Evolutionary conservation across 176 grass and related monocot species (phyloP).

Genomic region (Dactylis glomerata): DNA sequence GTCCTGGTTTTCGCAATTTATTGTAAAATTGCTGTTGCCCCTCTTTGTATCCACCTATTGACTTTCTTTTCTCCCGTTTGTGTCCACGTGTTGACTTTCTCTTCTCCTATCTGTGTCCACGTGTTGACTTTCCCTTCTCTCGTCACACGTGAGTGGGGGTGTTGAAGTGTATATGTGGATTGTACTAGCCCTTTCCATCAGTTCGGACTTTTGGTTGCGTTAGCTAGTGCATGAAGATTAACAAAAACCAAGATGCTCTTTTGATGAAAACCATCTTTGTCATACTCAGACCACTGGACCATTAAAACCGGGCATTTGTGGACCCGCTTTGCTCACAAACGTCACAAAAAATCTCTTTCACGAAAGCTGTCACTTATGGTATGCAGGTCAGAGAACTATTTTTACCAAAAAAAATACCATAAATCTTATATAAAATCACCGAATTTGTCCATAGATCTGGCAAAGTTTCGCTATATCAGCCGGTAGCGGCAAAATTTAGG

Average conservation of each 20-base stretch:
- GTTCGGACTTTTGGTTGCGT: too few relatives aligned
- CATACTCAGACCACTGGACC: neutral
- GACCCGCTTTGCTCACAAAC: neutral
- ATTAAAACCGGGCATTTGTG: neutral
- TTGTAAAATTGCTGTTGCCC: too few relatives aligned
- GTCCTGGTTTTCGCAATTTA: too few relatives aligned
- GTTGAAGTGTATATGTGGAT: too few relatives aligned
- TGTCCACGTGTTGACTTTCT: too few relatives aligned
- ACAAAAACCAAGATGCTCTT: neutral
- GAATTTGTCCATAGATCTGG: neutral
- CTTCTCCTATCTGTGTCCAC: too few relatives aligned
- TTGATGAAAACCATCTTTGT: neutral
- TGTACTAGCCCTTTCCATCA: too few relatives aligned
- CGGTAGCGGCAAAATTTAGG: neutral
- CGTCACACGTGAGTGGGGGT: too few relatives aligned
- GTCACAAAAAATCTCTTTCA: neutral
- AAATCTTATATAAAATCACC: neutral
- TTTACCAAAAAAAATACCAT: neutral
- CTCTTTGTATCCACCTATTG: too few relatives aligned
- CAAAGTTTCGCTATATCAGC: neutral
- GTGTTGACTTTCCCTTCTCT: too few relatives aligned
- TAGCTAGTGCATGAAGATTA: too few relatives aligned
- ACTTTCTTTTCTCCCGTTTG: too few relatives aligned
- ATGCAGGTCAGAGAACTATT: neutral
- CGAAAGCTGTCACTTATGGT: neutral